phyloP scores from a whole-genome alignment of 192 early-diverging fungal genomes.

The Podila verticillata region DNA sequence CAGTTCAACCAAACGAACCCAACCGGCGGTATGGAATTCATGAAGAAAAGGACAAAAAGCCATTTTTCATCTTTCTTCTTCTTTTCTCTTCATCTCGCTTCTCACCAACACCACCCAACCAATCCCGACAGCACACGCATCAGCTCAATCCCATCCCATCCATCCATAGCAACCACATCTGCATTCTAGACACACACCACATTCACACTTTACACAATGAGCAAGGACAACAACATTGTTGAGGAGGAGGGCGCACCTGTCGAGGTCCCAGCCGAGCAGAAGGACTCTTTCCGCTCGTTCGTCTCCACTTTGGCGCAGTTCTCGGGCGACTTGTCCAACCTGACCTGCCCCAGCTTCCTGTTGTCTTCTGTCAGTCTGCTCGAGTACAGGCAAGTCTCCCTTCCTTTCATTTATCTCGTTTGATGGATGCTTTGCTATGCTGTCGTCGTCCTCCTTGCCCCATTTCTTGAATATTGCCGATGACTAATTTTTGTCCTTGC shows the following conservation, averaged over 20 bases:
- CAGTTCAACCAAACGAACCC: too few relatives aligned
- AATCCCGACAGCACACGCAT: not conserved
- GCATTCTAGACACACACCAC: not conserved
- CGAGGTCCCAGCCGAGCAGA: slow-evolving; percentile 68
- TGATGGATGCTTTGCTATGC: not conserved
- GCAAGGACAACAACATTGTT: slow-evolving; percentile 29
- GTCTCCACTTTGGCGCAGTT: slow-evolving; percentile 77
- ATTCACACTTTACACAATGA: not conserved
- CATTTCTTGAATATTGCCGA: not conserved
- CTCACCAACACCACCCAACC: not conserved
- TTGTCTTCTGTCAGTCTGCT: slow-evolving; percentile 80
- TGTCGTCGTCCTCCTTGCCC: not conserved
- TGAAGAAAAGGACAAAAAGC: too few relatives aligned
- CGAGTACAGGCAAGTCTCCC: slow-evolving; percentile 72
- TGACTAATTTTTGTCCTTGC: slow-evolving; percentile 10
- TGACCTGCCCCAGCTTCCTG: slow-evolving; percentile 84
- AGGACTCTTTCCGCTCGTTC: slow-evolving; percentile 72
- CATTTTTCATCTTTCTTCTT: not conserved
- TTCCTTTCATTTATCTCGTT: not conserved
- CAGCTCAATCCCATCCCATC: not conserved
- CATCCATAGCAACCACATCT: not conserved
- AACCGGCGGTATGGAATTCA: too few relatives aligned
- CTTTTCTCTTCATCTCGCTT: not conserved
- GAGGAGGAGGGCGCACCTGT: slow-evolving; percentile 16
- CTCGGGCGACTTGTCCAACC: slow-evolving; percentile 81